These are phyloP conservation scores for Cyberlindnera japonica DNA, from an alignment of 805 yeast species.

Conservation along the genomic window DNA sequence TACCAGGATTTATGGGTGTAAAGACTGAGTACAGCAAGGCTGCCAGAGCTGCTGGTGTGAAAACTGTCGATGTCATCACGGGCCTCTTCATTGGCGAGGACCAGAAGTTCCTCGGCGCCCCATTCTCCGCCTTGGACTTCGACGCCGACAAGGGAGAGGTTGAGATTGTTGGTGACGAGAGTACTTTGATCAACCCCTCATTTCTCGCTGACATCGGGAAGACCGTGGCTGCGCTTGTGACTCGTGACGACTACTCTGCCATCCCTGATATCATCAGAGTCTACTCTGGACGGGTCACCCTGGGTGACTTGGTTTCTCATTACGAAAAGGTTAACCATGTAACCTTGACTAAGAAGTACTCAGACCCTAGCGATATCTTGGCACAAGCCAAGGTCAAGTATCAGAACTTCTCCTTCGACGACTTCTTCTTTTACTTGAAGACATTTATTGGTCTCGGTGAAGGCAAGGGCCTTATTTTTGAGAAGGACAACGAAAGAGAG, in stretches of 20 bases:
- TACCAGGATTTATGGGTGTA: slow-evolving; percentile 34
- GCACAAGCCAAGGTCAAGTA: slow-evolving; percentile 30
- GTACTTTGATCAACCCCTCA: slow-evolving; percentile 34
- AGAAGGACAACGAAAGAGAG: slow-evolving; percentile 35
- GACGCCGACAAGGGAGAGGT: slow-evolving; percentile 34
- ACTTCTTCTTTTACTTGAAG: slow-evolving; percentile 38
- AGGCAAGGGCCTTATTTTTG: slow-evolving; percentile 37
- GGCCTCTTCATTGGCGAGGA: slow-evolving; percentile 36
- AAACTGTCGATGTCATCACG: slow-evolving; percentile 42
- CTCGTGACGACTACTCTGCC: slow-evolving; percentile 31
- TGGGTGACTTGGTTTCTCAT: slow-evolving; percentile 35
- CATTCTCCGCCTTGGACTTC: slow-evolving; percentile 34
- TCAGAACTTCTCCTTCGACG: slow-evolving; percentile 30
- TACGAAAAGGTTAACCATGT: slow-evolving; percentile 40
- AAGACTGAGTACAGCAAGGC: slow-evolving; percentile 37
- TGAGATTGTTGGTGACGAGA: slow-evolving; percentile 39
- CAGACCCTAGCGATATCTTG: slow-evolving; percentile 32
- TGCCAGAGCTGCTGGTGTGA: slow-evolving; percentile 43
- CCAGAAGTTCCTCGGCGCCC: slow-evolving; percentile 23
- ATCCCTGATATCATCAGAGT: slow-evolving; percentile 44
- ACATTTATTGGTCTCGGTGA: slow-evolving; percentile 36
- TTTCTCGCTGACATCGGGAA: slow-evolving; percentile 42
- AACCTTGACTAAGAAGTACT: slow-evolving; percentile 32
- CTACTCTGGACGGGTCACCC: slow-evolving; percentile 38
- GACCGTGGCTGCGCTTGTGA: slow-evolving; percentile 38